A percentile compares a stretch with the other conserved stretches of the same genome.
phyloP scores from a whole-genome alignment of 345 rosid species.

The Citrus sinensis region DVS_A1.0 CM039162.1:26332001-26332500 shows the following conservation, averaged over 20 bases:
- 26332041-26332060: too few species aligned
- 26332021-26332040: not conserved
- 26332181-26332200: not conserved
- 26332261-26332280: slow-evolving; percentile 89
- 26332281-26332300: slow-evolving; percentile 41
- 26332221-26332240: slow-evolving; percentile 97
- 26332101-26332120: too few species aligned
- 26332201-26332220: not conserved
- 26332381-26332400: slow-evolving; percentile 71
- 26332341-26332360: not conserved
- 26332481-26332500: not conserved
- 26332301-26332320: not conserved
- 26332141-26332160: not conserved
- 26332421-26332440: slow-evolving; percentile 96
- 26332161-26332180: not conserved
- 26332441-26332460: slow-evolving; percentile 32
- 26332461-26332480: not conserved
- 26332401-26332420: slow-evolving; percentile 72
- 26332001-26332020: not conserved
- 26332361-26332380: slow-evolving; percentile 53
- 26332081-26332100: not conserved
- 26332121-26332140: not conserved
- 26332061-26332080: not conserved
- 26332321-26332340: not conserved
- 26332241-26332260: slow-evolving; percentile 77